Evolutionary conservation across 2,329 filamentous ascomycete species (phyloP).

Genomic region (Penicillium digitatum): DNA sequence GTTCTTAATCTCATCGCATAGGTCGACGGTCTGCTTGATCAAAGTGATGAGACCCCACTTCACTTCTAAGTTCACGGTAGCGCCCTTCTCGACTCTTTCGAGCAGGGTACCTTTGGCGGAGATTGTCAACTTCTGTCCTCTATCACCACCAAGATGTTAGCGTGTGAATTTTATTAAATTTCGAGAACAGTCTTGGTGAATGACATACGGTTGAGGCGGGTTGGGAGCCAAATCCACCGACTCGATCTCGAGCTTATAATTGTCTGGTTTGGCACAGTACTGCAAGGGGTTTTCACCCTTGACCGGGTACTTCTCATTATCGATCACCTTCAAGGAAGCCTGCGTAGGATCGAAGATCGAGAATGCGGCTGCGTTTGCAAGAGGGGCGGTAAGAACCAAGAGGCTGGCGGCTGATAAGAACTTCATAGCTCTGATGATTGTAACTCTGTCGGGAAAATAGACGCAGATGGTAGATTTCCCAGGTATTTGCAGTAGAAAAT

Average conservation of each 20-base stretch:
- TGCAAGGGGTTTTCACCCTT: conserved; percentile 81
- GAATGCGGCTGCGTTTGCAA: conserved; percentile 44
- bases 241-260: conserved; percentile 71
- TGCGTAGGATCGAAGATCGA: conserved; percentile 50
- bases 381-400: conserved; percentile 44
- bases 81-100: conserved; percentile 69
- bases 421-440: conserved; percentile 38
- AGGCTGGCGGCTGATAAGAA: conserved; percentile 37
- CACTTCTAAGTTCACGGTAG: conserved; percentile 77
- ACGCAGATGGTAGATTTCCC: neutral
- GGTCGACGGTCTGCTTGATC: conserved; percentile 72
- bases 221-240: conserved; percentile 79
- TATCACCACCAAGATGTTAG: conserved; percentile 39
- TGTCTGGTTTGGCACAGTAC: conserved; percentile 67
- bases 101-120: conserved; percentile 71
- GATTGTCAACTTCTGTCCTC: conserved; percentile 74
- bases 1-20: conserved; percentile 85
- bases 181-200: neutral
- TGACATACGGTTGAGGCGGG: conserved; percentile 75
- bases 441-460: neutral
- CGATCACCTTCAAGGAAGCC: conserved; percentile 48
- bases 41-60: conserved; percentile 93
- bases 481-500: neutral
- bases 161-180: neutral
- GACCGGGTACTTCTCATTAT: conserved; percentile 56